These are phyloP conservation scores for Epichloe baconii DNA, from an alignment of 2,329 filamentous ascomycete species.

Conservation along the genomic window DNA sequence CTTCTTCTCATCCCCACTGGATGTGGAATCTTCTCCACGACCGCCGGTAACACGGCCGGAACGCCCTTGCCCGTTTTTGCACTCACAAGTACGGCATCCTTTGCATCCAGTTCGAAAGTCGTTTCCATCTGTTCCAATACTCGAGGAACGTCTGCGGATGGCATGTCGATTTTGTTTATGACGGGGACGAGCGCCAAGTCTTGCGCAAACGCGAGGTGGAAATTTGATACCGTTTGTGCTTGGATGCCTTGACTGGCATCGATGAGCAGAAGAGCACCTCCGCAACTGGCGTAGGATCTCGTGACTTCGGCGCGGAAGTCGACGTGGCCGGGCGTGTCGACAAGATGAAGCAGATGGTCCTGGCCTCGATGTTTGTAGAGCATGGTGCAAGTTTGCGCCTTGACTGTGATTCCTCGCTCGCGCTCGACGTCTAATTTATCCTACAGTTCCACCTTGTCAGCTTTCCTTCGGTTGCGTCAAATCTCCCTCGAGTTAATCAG, in stretches of 20 bases:
- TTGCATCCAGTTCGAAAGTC: slow-evolving; percentile 76
- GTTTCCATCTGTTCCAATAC: slow-evolving; percentile 76
- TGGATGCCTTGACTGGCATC: slow-evolving; percentile 95
- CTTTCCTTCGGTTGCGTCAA: neutral
- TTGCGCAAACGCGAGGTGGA: slow-evolving; percentile 92
- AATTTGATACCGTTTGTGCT: slow-evolving; percentile 96
- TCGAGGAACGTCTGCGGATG: slow-evolving; percentile 73
- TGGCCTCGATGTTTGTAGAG: slow-evolving; percentile 74
- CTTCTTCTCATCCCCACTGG: slow-evolving; percentile 56
- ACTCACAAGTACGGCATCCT: slow-evolving; percentile 59
- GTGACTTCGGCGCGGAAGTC: slow-evolving; percentile 96
- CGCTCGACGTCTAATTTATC: slow-evolving; percentile 56
- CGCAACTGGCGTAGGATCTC: slow-evolving; percentile 89
- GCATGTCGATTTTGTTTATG: slow-evolving; percentile 92
- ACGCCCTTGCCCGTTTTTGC: slow-evolving; percentile 93
- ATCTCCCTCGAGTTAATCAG: too few species aligned
- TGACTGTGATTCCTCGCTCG: slow-evolving; percentile 93
- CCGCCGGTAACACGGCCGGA: slow-evolving; percentile 64
- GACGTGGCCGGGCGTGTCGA: slow-evolving; percentile 94
- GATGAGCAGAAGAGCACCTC: slow-evolving; percentile 80
- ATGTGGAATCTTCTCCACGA: slow-evolving; percentile 73
- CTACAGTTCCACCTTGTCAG: slow-evolving; percentile 11
- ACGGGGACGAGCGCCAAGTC: slow-evolving; percentile 78
- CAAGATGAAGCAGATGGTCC: slow-evolving; percentile 88
- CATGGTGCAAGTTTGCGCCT: slow-evolving; percentile 98